These are phyloP conservation scores for Cokeromyces recurvatus DNA, from an alignment of 371 early-diverging fungal species.

Conservation along the genomic window DNA sequence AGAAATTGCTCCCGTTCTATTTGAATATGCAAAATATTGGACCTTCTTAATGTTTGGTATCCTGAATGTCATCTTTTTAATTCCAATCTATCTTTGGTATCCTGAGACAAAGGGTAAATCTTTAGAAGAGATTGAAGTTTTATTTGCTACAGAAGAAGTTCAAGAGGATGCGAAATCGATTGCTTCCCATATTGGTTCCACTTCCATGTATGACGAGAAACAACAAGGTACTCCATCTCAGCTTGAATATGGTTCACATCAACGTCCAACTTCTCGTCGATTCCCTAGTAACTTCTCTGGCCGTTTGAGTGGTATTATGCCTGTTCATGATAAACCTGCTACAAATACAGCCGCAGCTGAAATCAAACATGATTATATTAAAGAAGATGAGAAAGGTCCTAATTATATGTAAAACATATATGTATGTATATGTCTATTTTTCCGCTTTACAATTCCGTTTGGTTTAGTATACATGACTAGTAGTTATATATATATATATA, in stretches of 20 bases:
- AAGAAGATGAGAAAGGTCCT: conserved; percentile 26
- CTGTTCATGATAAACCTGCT: conserved; percentile 24
- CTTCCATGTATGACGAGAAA: conserved; percentile 33
- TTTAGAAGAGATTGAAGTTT: conserved; percentile 55
- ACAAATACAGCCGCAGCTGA: conserved; percentile 30
- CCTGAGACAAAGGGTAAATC: conserved; percentile 57
- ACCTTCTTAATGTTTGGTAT: conserved; percentile 56
- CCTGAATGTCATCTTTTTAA: conserved; percentile 29
- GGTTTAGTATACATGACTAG: too few species aligned
- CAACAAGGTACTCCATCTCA: conserved; percentile 28
- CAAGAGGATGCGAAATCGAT: conserved; percentile 35
- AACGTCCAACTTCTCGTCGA: conserved; percentile 37
- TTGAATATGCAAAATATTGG: conserved; percentile 36
- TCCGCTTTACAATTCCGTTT: too few species aligned
- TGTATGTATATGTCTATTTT: not conserved
- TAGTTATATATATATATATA: too few species aligned
- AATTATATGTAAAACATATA: conserved; percentile 40
- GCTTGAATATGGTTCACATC: conserved; percentile 25
- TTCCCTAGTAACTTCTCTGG: conserved; percentile 40
- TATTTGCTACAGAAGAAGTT: conserved; percentile 38
- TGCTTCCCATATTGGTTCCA: conserved; percentile 31
- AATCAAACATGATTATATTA: conserved; percentile 29
- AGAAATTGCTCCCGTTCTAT: conserved; percentile 39
- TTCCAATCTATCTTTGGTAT: conserved; percentile 44
- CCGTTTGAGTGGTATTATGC: conserved; percentile 9